Evolutionary conservation across 305 asterid genomes (phyloP), one percentile per base, ranked within the genome.

Genomic region (Ajuga reptans): DNA sequence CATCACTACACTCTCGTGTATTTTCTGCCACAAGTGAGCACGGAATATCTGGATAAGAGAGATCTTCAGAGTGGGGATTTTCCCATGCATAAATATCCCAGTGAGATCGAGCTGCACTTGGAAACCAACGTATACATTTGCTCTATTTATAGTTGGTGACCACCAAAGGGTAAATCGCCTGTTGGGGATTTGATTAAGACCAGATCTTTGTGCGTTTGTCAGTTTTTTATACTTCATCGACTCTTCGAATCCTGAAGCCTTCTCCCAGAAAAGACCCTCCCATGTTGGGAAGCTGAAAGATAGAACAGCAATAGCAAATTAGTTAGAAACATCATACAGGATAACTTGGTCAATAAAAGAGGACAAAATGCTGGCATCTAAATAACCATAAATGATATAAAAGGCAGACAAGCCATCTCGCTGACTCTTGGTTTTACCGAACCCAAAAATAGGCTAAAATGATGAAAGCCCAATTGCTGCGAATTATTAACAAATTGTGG

Each of bases 201-300:
- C 99, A 74, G 99, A 94, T 75, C 99, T 82, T 62, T 94, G 99
- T 18, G 99, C 99, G 77, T 94, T 94, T 0, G 99, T 94, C 84
- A 94, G 75, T 76, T 94, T 94, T 88, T 91, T 94, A 69, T 94
- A 94, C 79, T 94, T 94, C 99, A 94, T 94, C 37, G 99, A 94
- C 84, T 94, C 99, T 83, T 94, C 99, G 65, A 94, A 94, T 66
- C 99, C 99, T 54, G 99, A 94, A 65, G 99, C 99, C 86, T 94
- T 94, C 84, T 94, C 99, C 99, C 99, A 91, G 84, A 94, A 94
- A 66, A 94, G 98, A 80, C 99, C 99, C 89, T 94, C 99, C 98
- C 99, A 94, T 5, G 99, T 91, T 43, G 99, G 99, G 81, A 94
- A 94, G 80, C 99, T 91, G 95, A 72, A 81, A 68, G 52, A 72